Conservation (phyloP, 768 basidiomycete genomes). For the Mycena rebaudengoi region DNA sequence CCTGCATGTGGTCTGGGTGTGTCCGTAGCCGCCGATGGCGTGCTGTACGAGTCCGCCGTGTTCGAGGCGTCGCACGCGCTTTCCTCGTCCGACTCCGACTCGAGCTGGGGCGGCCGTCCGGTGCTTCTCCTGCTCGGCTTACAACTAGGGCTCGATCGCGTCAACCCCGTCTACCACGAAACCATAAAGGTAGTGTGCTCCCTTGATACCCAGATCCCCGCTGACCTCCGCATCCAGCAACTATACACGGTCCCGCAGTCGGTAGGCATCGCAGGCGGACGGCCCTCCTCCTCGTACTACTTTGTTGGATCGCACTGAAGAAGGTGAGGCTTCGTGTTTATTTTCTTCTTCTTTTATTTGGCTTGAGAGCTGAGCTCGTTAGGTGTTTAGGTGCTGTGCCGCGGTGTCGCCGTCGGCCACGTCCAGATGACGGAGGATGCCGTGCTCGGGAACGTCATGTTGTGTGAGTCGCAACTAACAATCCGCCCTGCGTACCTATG, state of each 20-base stretch:
- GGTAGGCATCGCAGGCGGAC: slow-evolving; percentile 58
- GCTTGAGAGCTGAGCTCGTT: too few relatives aligned
- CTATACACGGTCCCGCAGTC: slow-evolving; percentile 74
- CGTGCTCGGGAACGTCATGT: slow-evolving; percentile 96
- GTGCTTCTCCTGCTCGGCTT: slow-evolving; percentile 90
- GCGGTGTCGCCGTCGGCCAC: slow-evolving; percentile 99
- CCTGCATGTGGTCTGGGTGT: slow-evolving; percentile 85
- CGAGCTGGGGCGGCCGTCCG: slow-evolving; percentile 80
- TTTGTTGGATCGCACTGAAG: slow-evolving; percentile 85
- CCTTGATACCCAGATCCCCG: background rate
- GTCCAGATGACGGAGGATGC: slow-evolving; percentile 98
- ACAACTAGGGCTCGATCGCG: slow-evolving; percentile 39
- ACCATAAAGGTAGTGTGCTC: background rate
- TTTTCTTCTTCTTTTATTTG: too few relatives aligned
- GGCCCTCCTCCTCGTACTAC: background rate
- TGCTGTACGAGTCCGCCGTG: slow-evolving; percentile 87
- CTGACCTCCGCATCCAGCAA: background rate
- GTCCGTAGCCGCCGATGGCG: slow-evolving; percentile 82
- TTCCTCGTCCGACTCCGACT: slow-evolving; percentile 35
- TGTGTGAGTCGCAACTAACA: slow-evolving; percentile 68
- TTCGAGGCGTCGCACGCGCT: slow-evolving; percentile 72
- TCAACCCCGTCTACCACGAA: background rate
- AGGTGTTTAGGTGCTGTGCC: slow-evolving; percentile 97
- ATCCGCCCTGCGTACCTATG: background rate
- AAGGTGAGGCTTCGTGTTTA: too few relatives aligned